Base-by-base conservation (phyloP, 2,329 filamentous ascomycete species). In the Blastomyces parvus region DNA sequence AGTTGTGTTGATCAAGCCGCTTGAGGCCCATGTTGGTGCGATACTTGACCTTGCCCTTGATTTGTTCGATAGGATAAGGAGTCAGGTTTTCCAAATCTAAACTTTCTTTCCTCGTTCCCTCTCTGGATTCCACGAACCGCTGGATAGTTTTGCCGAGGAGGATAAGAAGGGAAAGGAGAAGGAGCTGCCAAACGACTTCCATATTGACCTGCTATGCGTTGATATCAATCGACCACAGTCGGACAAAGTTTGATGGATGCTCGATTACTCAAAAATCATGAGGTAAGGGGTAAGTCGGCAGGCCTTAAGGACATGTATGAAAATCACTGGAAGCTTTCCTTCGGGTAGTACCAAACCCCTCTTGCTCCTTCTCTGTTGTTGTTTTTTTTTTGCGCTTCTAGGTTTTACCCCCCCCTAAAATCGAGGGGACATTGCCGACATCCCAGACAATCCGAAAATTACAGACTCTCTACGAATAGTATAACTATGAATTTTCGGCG, bases 1-100 rank as follows among this genome's bases (percentile, higher is more conserved):
- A 83, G 63, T 81, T 79, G 25, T 71, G 68, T 27, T 69, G 67
- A 46, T 79, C 78, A n/a, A 81, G 71, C 62, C 76, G 78, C 61
- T 74, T 76, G 19, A 83, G 72, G 19, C 80, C 79, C 75, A 82
- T 81, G 66, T 78, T 78, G 56, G 79, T 77, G 38, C 74, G 73
- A 58, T 78, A 77, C 65, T 73, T 70, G 48, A 74, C 73, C 62
- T 72, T 69, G 8, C 75, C 76, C 62, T 71, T 74, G 66, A 78
- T 77, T 36, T 74, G 73, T 56, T 73, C 71, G 11, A 71, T 70
- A 33, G 75, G 76, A 64, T 77, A 77, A 9, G 75, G 75, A 33
- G 70, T 67, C 67, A 74, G 70, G 46, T 69, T 69, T 59, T 74
- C 74, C 46, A 74, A 65, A 52, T 77, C 71, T 62, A 62, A 62